A percentile compares a stretch with the other conserved stretches of the same genome.
phyloP scores from a whole-genome alignment of 2,329 filamentous ascomycete species.

The Xylariaceae sp. region DNA sequence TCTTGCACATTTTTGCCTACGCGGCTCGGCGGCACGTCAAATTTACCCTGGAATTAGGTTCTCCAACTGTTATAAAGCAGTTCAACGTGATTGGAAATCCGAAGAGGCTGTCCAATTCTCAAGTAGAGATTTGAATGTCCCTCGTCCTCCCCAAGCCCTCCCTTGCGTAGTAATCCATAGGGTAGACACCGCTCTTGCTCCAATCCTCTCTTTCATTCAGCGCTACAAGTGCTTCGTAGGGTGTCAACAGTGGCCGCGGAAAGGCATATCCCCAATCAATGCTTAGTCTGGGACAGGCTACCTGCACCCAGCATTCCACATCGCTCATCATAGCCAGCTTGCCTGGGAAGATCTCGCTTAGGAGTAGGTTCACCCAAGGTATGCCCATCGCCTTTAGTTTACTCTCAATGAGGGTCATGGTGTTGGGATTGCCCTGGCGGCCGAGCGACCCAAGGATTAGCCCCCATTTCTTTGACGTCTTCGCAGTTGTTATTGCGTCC shows the following conservation, averaged over 20 bases:
- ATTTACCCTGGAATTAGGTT: too few species aligned
- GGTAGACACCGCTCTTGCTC: conserved; percentile 69
- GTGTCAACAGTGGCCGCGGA: conserved; percentile 78
- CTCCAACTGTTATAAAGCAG: too few species aligned
- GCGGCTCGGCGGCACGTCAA: too few species aligned
- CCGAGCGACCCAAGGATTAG: conserved; percentile 90
- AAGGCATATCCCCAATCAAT: conserved; percentile 99
- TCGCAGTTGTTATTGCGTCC: conserved; percentile 71
- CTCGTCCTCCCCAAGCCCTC: conserved; percentile 83
- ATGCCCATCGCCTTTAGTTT: conserved; percentile 68
- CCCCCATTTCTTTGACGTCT: conserved; percentile 82
- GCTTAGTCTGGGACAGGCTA: conserved; percentile 91
- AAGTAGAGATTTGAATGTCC: conserved; percentile 22
- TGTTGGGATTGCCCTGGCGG: conserved; percentile 92
- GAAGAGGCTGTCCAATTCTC: too few species aligned
- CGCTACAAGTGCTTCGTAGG: conserved; percentile 92
- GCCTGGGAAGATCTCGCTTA: conserved; percentile 94
- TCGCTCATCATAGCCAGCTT: conserved; percentile 92
- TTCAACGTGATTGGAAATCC: too few species aligned
- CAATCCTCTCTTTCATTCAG: conserved; percentile 74
- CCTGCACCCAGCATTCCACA: conserved; percentile 97
- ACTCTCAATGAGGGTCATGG: conserved; percentile 79
- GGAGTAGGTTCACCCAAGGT: conserved; percentile 76
- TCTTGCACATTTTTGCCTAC: too few species aligned
- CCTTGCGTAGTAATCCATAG: conserved; percentile 97